Evolutionary conservation across 495 filamentous ascomycete genomes (phyloP).

Genomic region (Penicillium soppii): DNA sequence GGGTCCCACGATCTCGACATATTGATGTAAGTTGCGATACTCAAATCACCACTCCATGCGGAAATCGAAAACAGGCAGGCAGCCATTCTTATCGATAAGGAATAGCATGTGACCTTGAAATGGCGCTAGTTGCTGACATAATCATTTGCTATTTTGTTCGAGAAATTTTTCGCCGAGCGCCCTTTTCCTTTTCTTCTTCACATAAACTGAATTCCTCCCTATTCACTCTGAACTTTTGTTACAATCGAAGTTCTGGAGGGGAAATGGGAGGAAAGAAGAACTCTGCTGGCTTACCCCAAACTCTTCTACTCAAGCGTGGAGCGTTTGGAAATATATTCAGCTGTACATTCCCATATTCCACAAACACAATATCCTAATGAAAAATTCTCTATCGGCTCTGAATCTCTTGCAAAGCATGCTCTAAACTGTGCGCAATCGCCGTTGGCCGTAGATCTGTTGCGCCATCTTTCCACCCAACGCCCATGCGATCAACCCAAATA

Average conservation of each 20-base stretch:
- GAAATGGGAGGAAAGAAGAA: slow-evolving; percentile 50
- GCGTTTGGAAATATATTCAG: slow-evolving; percentile 53
- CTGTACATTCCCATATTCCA: slow-evolving; percentile 36
- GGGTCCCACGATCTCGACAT: slow-evolving; percentile 29
- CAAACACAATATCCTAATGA: background rate
- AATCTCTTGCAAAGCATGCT: slow-evolving; percentile 30
- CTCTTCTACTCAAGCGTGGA: slow-evolving; percentile 45
- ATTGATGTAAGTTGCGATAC: background rate
- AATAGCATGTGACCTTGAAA: slow-evolving; percentile 19
- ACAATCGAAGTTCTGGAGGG: slow-evolving; percentile 46
- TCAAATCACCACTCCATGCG: no score
- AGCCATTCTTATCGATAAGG: slow-evolving; percentile 48
- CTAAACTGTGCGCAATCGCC: slow-evolving; percentile 28
- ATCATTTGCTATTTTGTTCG: slow-evolving; percentile 17
- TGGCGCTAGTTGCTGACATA: no score
- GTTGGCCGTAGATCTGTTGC: slow-evolving; percentile 27
- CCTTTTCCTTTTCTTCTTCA: slow-evolving; percentile 38
- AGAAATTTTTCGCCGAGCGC: slow-evolving; percentile 23
- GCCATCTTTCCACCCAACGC: slow-evolving; percentile 42
- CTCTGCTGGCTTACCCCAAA: slow-evolving; percentile 51
- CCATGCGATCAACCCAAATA: slow-evolving; percentile 67
- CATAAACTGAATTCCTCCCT: slow-evolving; percentile 45
- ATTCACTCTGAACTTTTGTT: slow-evolving; percentile 49
- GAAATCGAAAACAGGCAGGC: slow-evolving; percentile 4
- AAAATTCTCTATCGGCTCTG: background rate